Percentiles rank a stretch among this genome's conserved stretches.
Evolutionary conservation across 1,284 basidiomycete genomes (phyloP).

Genomic region (Ustilago vetiveriae): DNA sequence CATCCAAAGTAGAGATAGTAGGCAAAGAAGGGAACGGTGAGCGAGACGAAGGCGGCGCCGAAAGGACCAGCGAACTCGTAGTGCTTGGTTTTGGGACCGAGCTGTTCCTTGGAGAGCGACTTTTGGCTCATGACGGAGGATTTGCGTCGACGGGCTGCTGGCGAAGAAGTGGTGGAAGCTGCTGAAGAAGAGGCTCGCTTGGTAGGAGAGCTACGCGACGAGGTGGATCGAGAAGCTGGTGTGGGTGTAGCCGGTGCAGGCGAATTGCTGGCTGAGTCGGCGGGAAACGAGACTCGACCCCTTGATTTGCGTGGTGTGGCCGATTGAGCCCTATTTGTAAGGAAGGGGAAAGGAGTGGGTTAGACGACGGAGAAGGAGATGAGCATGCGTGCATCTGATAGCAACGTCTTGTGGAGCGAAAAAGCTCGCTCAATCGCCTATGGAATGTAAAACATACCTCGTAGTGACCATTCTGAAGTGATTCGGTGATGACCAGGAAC

Average conservation of each 20-base stretch:
- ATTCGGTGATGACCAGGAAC: neutral
- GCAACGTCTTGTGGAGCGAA: too few species aligned
- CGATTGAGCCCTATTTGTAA: constrained; percentile 30
- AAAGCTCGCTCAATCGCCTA: too few species aligned
- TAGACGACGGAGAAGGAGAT: too few species aligned
- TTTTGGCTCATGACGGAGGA: constrained; percentile 42
- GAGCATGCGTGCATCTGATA: neutral
- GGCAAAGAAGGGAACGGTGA: constrained; percentile 77
- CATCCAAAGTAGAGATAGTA: constrained; percentile 88
- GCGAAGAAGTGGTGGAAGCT: constrained; percentile 20
- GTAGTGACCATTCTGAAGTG: constrained; percentile 34
- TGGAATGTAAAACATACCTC: constrained; percentile 37
- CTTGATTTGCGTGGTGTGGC: constrained; percentile 33
- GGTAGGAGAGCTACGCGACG: constrained; percentile 22
- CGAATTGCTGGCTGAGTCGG: constrained; percentile 35
- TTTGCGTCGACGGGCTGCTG: constrained; percentile 27
- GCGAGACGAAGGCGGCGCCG: constrained; percentile 78
- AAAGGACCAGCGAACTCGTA: constrained; percentile 88
- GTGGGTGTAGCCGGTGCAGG: constrained; percentile 39
- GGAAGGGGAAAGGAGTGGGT: neutral
- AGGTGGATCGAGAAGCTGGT: constrained; percentile 26
- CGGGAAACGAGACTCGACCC: constrained; percentile 28
- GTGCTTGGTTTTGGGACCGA: constrained; percentile 70
- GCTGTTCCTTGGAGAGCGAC: constrained; percentile 51
- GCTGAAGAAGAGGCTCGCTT: constrained; percentile 14